Evolutionary conservation across 805 yeast genomes (phyloP).

Genomic region (Nakazawaea siamensis): DNA sequence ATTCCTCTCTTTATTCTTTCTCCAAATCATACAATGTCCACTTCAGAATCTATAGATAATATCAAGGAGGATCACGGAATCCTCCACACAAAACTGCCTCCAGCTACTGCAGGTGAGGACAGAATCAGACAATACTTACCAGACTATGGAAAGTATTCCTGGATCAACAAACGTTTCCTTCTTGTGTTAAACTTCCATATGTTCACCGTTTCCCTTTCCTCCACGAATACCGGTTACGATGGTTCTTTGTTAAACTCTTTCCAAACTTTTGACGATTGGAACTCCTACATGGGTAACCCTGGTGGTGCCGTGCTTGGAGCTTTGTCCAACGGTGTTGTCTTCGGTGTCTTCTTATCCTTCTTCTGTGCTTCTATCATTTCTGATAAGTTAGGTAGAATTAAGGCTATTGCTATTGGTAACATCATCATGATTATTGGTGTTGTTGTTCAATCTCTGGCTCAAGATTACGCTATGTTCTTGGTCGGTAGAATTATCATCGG

Average conservation of each 20-base stretch:
- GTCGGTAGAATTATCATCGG: conserved; percentile 41
- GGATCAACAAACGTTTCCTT: conserved; percentile 2
- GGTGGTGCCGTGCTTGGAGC: conserved; percentile 32
- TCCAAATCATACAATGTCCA: conserved; percentile 2
- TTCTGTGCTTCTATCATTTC: conserved; percentile 3
- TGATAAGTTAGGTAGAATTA: conserved; percentile 54
- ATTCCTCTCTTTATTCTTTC: too few relatives aligned
- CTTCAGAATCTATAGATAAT: conserved; percentile 3
- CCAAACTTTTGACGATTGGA: conserved; percentile 36
- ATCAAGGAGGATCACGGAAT: conserved; percentile 26
- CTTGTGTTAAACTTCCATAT: conserved; percentile 4
- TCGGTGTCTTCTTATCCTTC: conserved; percentile 23
- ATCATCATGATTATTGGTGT: conserved; percentile 47
- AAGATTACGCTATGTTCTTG: conserved; percentile 24
- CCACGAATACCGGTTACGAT: conserved; percentile 34
- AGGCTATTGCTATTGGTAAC: conserved; percentile 42
- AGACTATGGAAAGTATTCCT: conserved; percentile 8
- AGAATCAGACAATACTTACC: conserved; percentile 8
- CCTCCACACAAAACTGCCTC: conserved; percentile 33
- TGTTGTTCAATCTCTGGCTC: conserved; percentile 40
- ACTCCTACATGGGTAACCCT: conserved; percentile 28
- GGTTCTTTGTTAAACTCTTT: conserved; percentile 43
- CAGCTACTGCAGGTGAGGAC: conserved; percentile 5
- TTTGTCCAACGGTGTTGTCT: conserved; percentile 30
- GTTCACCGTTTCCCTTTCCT: conserved; percentile 28